phyloP scores from a whole-genome alignment of 768 basidiomycete genomes.

The Mycena kentingensis region DNA sequence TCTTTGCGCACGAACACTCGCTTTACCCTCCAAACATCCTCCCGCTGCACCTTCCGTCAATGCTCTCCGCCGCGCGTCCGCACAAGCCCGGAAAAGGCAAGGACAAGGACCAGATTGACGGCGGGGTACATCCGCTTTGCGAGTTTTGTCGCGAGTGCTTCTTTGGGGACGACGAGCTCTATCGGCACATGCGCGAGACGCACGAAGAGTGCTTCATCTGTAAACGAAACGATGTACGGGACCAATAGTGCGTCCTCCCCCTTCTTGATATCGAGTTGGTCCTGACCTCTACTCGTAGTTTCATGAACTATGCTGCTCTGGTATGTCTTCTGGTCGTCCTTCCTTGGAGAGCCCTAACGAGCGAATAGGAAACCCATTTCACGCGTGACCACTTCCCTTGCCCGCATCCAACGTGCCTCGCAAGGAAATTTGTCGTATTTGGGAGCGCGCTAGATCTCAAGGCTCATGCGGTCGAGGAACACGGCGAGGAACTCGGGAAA shows the following conservation, averaged over 20 bases:
- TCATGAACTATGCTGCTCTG: conserved; percentile 75
- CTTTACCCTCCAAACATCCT: conserved; percentile 69
- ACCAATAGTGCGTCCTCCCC: conserved; percentile 75
- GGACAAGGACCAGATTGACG: conserved; percentile 62
- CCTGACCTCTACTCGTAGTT: conserved; percentile 46
- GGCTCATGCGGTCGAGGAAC: conserved; percentile 87
- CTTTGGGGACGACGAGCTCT: conserved; percentile 93
- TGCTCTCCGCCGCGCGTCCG: conserved; percentile 39
- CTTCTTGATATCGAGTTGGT: not conserved
- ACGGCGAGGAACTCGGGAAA: conserved; percentile 72
- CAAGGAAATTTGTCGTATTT: conserved; percentile 95
- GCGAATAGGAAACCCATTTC: conserved; percentile 70
- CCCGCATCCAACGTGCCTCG: conserved; percentile 68
- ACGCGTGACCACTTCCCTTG: conserved; percentile 79
- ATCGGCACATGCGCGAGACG: conserved; percentile 85
- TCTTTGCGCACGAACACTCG: conserved; percentile 93
- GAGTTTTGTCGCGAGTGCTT: conserved; percentile 92
- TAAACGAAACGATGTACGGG: conserved; percentile 73
- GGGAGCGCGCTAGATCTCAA: conserved; percentile 83
- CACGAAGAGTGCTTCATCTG: conserved; percentile 99
- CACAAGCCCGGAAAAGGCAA: conserved; percentile 39
- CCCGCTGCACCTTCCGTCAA: conserved; percentile 75
- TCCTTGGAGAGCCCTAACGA: conserved; percentile 2
- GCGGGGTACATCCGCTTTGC: conserved; percentile 77
- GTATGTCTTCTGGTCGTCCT: conserved; percentile 44